Conservation (phyloP, 2,329 filamentous ascomycete species). For the Cladosporium phlei region DNA sequence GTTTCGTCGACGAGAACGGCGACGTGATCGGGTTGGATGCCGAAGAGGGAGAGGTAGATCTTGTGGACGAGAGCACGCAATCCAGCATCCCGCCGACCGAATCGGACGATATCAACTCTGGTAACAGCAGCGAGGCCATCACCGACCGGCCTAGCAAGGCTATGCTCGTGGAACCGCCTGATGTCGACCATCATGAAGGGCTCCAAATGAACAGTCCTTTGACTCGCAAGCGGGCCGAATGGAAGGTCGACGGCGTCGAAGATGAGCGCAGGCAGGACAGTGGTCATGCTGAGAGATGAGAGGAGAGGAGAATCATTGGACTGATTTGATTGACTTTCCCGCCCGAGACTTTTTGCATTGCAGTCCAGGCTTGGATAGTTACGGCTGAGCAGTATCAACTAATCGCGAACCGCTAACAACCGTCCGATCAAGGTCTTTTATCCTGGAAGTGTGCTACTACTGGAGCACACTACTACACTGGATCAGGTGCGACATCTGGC, state of each 20-base stretch:
- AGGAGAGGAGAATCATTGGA: background rate
- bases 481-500: too few species aligned
- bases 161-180: conserved; percentile 8
- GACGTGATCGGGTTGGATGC: conserved; percentile 17
- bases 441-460: too few species aligned
- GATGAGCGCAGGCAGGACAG: conserved; percentile 11
- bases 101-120: conserved; percentile 3
- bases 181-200: conserved; percentile 9
- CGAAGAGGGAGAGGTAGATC: background rate
- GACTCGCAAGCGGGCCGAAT: background rate
- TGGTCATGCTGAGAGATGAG: conserved; percentile 7
- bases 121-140: conserved; percentile 11
- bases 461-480: too few species aligned
- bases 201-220: conserved; percentile 7
- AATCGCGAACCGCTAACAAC: too few species aligned
- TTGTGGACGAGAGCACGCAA: conserved; percentile 2
- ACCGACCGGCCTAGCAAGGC: conserved; percentile 8
- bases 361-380: too few species aligned
- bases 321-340: too few species aligned
- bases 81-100: background rate
- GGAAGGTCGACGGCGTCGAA: background rate
- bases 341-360: too few species aligned
- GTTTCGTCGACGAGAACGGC: conserved; percentile 48
- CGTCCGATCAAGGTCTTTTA: too few species aligned
- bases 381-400: too few species aligned